Percentiles rank a stretch among this genome's conserved stretches.
phyloP scores from a whole-genome alignment of 805 yeast genomes.

The Candida maris region DNA sequence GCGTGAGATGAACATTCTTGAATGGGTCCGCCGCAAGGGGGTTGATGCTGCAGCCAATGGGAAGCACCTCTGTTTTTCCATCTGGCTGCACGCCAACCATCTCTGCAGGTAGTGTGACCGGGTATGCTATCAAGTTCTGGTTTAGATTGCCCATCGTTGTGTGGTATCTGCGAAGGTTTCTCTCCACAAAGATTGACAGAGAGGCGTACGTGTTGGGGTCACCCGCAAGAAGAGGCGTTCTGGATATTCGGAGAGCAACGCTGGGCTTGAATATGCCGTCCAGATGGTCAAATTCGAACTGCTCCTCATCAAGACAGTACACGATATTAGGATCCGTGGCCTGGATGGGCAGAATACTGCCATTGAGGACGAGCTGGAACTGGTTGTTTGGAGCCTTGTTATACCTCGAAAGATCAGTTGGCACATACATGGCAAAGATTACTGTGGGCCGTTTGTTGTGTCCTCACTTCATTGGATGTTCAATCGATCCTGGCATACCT shows the following conservation, averaged over 20 bases:
- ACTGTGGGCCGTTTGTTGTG: too few relatives aligned
- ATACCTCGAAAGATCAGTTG: constrained; percentile 28
- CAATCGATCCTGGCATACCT: too few relatives aligned
- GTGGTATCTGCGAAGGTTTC: constrained; percentile 36
- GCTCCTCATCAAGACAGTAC: constrained; percentile 26
- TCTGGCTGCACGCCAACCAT: constrained; percentile 30
- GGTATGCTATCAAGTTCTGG: constrained; percentile 39
- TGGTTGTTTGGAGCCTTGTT: constrained; percentile 23
- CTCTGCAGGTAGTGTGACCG: constrained; percentile 32
- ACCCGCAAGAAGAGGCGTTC: constrained; percentile 35
- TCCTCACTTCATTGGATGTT: too few relatives aligned
- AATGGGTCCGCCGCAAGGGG: constrained; percentile 53
- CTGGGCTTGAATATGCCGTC: constrained; percentile 32
- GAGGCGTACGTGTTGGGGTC: constrained; percentile 53
- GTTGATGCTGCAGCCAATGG: constrained; percentile 51
- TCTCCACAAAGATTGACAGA: constrained; percentile 46
- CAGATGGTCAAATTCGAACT: constrained; percentile 31
- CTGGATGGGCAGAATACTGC: constrained; percentile 32
- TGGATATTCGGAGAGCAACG: constrained; percentile 30
- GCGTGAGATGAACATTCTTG: constrained; percentile 48
- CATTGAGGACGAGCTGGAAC: constrained; percentile 27
- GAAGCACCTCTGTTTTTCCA: constrained; percentile 32
- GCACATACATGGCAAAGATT: constrained; percentile 28
- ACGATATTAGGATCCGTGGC: constrained; percentile 33
- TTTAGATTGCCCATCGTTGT: constrained; percentile 34